phyloP scores from a whole-genome alignment of 495 filamentous ascomycete genomes.

The Neurospora sp. region DNA sequence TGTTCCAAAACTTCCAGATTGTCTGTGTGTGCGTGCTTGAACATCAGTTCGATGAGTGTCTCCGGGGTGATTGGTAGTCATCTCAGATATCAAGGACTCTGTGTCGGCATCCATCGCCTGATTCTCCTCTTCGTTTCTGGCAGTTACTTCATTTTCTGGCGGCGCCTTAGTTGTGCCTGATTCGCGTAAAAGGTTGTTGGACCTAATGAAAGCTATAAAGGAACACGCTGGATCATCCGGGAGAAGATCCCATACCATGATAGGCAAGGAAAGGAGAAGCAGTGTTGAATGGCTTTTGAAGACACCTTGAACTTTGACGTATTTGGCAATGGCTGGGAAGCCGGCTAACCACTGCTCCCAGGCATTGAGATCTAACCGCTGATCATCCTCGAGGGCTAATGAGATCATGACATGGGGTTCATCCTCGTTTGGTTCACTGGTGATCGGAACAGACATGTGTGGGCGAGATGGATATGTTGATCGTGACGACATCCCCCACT shows the following conservation, averaged over 20 bases:
- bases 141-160: background rate
- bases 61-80: background rate
- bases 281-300: conserved; percentile 44
- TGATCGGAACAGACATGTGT: conserved; percentile 9
- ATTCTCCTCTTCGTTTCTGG: background rate
- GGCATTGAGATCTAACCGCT: conserved; percentile 33
- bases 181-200: conserved; percentile 28
- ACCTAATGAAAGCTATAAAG: conserved; percentile 43
- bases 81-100: conserved; percentile 20
- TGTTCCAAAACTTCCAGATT: background rate
- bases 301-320: conserved; percentile 41
- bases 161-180: background rate
- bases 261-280: conserved; percentile 36
- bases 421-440: conserved; percentile 30
- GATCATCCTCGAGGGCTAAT: conserved; percentile 41
- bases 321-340: conserved; percentile 38
- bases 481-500: conserved; percentile 11
- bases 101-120: conserved; percentile 10
- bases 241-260: conserved; percentile 44
- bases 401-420: conserved; percentile 44
- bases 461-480: conserved; percentile 7
- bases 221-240: conserved; percentile 39
- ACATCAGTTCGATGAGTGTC: background rate
- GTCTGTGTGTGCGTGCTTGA: background rate
- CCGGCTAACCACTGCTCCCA: conserved; percentile 39